Evolutionary conservation across 345 rosid species (phyloP).

Genomic region (Populus simonii): DNA sequence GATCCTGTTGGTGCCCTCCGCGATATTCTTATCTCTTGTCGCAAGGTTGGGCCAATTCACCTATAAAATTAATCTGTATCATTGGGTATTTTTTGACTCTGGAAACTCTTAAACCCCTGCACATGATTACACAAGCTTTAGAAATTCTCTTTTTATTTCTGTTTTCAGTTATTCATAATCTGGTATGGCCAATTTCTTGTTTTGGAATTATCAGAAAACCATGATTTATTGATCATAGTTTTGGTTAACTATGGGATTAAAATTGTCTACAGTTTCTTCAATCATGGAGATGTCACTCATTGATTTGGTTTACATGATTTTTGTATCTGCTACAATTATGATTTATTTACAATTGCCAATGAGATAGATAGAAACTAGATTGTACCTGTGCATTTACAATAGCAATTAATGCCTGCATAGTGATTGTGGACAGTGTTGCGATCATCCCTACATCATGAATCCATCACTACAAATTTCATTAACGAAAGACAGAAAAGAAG

Average conservation of each 20-base stretch:
- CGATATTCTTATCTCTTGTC: slow-evolving; percentile 50
- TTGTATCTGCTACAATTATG: neutral
- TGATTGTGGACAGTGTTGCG: slow-evolving; percentile 71
- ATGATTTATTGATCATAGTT: too few relatives aligned
- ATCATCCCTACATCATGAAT: slow-evolving; percentile 78
- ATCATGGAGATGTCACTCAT: neutral
- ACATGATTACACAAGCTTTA: neutral
- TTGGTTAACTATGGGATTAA: neutral
- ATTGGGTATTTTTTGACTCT: neutral
- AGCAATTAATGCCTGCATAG: slow-evolving; percentile 1
- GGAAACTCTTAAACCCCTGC: too few relatives aligned
- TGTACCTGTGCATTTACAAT: neutral
- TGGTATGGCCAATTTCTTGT: neutral
- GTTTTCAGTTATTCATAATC: neutral
- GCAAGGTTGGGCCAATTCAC: slow-evolving; percentile 55
- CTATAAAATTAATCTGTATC: neutral
- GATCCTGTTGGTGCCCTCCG: slow-evolving; percentile 60
- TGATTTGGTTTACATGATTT: neutral
- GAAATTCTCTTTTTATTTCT: neutral
- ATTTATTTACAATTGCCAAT: neutral
- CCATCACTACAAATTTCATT: slow-evolving; percentile 37
- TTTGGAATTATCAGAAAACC: neutral
- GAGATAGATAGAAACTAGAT: neutral
- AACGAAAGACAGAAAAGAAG: slow-evolving; percentile 30
- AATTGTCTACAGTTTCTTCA: neutral